Percentiles rank a stretch among this genome's conserved stretches.
These are phyloP conservation scores for Pistacia vera DNA, from an alignment of 345 rosid species.

Conservation along the genomic window DNA sequence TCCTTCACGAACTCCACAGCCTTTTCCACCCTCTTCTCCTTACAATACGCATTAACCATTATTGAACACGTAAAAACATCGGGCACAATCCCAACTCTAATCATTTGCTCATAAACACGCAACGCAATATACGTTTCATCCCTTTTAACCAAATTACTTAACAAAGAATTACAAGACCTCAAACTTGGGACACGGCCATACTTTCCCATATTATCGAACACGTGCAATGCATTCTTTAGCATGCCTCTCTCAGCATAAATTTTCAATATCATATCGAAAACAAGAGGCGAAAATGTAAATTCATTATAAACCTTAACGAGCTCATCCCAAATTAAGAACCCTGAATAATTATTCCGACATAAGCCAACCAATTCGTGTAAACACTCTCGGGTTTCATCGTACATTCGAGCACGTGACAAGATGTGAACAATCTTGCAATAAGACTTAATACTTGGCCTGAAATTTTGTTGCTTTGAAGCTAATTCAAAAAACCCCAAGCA, in stretches of 20 bases:
- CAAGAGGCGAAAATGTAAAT: slow-evolving; percentile 58
- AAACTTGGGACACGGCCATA: slow-evolving; percentile 62
- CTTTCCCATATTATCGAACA: slow-evolving; percentile 84
- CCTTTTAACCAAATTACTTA: slow-evolving; percentile 66
- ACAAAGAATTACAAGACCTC: slow-evolving; percentile 69
- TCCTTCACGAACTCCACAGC: slow-evolving; percentile 53
- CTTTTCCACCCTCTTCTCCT: slow-evolving; percentile 43
- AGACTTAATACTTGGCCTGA: slow-evolving; percentile 60
- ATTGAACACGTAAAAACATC: slow-evolving; percentile 76
- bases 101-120: slow-evolving; percentile 72
- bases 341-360: slow-evolving; percentile 44
- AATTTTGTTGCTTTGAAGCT: slow-evolving; percentile 60
- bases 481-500: slow-evolving; percentile 65
- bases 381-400: slow-evolving; percentile 56
- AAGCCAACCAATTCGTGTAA: slow-evolving; percentile 50
- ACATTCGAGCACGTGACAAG: slow-evolving; percentile 74
- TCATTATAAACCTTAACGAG: slow-evolving; percentile 54
- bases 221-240: slow-evolving; percentile 70
- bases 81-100: slow-evolving; percentile 60
- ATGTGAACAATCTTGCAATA: slow-evolving; percentile 78
- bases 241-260: slow-evolving; percentile 62
- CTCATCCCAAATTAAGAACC: slow-evolving; percentile 60
- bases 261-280: slow-evolving; percentile 84
- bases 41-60: slow-evolving; percentile 75
- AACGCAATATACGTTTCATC: slow-evolving; percentile 53